These are phyloP conservation scores for Eutypa lata DNA, from an alignment of 2,329 filamentous ascomycete genomes.

Conservation along the genomic window DNA sequence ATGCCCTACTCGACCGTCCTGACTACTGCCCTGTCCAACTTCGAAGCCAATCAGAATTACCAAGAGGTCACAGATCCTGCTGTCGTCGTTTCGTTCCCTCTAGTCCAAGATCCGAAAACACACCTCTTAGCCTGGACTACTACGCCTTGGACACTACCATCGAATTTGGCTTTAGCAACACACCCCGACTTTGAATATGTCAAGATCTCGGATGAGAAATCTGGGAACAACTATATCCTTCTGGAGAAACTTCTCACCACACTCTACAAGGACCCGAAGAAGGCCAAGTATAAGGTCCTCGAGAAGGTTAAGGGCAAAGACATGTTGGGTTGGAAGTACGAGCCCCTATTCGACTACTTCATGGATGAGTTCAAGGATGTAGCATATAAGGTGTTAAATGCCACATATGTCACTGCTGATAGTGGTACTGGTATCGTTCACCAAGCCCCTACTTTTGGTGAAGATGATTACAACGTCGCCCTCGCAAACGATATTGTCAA, in stretches of 20 bases:
- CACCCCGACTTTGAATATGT: constrained; percentile 84
- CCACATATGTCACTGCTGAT: constrained; percentile 81
- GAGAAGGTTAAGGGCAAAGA: constrained; percentile 77
- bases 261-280: constrained; percentile 92
- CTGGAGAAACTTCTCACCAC: constrained; percentile 77
- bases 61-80: constrained; percentile 90
- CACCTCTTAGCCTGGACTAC: constrained; percentile 85
- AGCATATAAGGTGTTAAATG: constrained; percentile 79
- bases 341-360: constrained; percentile 87
- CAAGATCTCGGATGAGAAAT: constrained; percentile 79
- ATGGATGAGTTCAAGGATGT: constrained; percentile 83
- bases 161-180: constrained; percentile 72
- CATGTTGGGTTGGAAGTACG: constrained; percentile 85
- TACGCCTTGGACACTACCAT: constrained; percentile 81
- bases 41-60: constrained; percentile 93
- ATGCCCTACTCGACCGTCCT: constrained; percentile 95
- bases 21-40: constrained; percentile 86
- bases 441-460: constrained; percentile 88
- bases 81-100: constrained; percentile 82
- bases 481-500: constrained; percentile 73
- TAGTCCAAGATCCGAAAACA: constrained; percentile 73
- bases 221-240: constrained; percentile 80
- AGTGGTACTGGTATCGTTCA: constrained; percentile 94
- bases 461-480: constrained; percentile 90
- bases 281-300: constrained; percentile 84